Percentiles rank a stretch among this genome's conserved stretches.
These are phyloP conservation scores for Backusella macrospora DNA, from an alignment of 192 early-diverging fungal species.

Conservation along the genomic window DNA sequence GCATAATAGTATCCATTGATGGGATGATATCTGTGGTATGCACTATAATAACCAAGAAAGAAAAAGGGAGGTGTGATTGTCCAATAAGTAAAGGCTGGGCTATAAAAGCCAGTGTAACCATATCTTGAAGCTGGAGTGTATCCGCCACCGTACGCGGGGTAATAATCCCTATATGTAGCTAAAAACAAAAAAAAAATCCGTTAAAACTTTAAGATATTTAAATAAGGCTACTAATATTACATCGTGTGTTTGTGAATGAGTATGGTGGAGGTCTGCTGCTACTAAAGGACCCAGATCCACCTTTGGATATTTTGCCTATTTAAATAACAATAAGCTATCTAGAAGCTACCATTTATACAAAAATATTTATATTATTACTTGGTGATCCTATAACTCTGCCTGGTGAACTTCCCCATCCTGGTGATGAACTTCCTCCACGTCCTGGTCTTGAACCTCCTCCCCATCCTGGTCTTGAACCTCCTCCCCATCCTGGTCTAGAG, in stretches of 20 bases:
- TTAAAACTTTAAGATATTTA: neutral
- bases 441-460: no score
- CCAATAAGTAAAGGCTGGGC: slow-evolving; percentile 35
- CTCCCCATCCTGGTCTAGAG: neutral
- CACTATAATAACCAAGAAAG: slow-evolving; percentile 33
- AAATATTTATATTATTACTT: neutral
- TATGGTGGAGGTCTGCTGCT: neutral
- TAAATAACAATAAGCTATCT: neutral
- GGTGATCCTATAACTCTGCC: neutral
- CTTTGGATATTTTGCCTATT: slow-evolving; percentile 28
- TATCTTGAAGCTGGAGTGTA: slow-evolving; percentile 28
- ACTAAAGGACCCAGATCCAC: slow-evolving; percentile 29
- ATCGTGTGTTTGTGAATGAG: slow-evolving; percentile 12
- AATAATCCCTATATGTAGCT: slow-evolving; percentile 35
- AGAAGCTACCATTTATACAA: neutral
- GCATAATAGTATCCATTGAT: slow-evolving; percentile 40
- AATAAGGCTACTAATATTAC: neutral
- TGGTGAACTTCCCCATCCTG: neutral
- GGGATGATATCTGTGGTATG: slow-evolving; percentile 35
- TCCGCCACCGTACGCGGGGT: slow-evolving; percentile 27
- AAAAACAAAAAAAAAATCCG: neutral
- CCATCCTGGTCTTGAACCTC: neutral
- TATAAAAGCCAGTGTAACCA: slow-evolving; percentile 39
- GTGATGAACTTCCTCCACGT: neutral
- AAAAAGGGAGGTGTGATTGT: slow-evolving; percentile 29